A percentile compares a stretch with the other conserved stretches of the same genome.
phyloP scores from a whole-genome alignment of 768 basidiomycete genomes.

The Rhizopogon vesiculosus region DNA sequence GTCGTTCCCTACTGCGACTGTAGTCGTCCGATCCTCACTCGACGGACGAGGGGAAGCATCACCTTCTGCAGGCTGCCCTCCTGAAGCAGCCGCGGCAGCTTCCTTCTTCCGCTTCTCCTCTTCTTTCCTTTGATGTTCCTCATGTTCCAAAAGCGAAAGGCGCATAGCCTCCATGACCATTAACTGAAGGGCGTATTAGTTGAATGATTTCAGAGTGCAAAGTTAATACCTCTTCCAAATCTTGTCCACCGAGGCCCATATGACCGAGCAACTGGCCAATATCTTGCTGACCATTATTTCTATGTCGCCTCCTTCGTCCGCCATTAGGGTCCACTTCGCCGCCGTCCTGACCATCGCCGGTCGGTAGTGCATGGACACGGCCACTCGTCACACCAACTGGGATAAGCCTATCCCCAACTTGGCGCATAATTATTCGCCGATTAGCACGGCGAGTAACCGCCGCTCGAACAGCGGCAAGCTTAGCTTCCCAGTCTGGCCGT shows the following conservation, averaged over 20 bases:
- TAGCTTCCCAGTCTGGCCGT: constrained; percentile 97
- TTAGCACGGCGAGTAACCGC: constrained; percentile 96
- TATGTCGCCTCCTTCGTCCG: constrained; percentile 46
- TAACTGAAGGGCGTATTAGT: constrained; percentile 44
- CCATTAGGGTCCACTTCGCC: constrained; percentile 36
- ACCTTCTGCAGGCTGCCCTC: constrained; percentile 28
- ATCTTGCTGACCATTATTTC: constrained; percentile 45
- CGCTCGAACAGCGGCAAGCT: constrained; percentile 89
- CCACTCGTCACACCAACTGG: constrained; percentile 96
- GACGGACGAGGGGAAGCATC: constrained; percentile 9
- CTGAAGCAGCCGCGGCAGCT: constrained; percentile 19
- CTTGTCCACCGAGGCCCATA: constrained; percentile 78
- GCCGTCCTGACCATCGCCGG: constrained; percentile 49
- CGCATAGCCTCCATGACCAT: constrained; percentile 99
- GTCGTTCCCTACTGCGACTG: constrained; percentile 1
- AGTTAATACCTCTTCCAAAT: constrained; percentile 80
- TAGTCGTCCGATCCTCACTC: constrained; percentile 4
- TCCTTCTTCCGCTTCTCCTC: constrained; percentile 61
- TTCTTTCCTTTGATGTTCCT: constrained; percentile 83
- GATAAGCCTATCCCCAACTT: constrained; percentile 95
- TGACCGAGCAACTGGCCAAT: constrained; percentile 56
- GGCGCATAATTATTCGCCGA: constrained; percentile 95
- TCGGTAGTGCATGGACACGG: constrained; percentile 61
- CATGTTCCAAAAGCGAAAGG: constrained; percentile 88
- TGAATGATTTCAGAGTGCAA: constrained; percentile 6